Evolutionary conservation across 2,329 filamentous ascomycete species (phyloP).

Genomic region (Rhinocladiella mackenziei): DNA sequence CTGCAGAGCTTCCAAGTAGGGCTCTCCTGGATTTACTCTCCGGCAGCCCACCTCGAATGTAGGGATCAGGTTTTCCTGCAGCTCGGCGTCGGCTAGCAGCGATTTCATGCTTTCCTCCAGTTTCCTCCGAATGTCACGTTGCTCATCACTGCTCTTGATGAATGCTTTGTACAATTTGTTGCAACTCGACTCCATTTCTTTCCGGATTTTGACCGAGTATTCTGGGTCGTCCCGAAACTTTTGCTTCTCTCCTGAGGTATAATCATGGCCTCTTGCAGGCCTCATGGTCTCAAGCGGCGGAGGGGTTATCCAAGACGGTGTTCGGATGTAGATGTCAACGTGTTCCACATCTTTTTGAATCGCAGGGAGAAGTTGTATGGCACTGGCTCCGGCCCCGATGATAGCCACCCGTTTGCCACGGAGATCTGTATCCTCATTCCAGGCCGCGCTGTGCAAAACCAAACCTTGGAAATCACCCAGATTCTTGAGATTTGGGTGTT

Average conservation of each 20-base stretch:
- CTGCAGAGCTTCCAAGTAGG: constrained; percentile 29
- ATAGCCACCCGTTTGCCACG: constrained; percentile 24
- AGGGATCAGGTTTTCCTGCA: constrained; percentile 13
- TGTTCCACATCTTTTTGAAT: constrained; percentile 36
- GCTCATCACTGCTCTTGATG: constrained; percentile 3
- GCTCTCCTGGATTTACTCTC: constrained; percentile 20
- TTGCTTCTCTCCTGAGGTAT: constrained; percentile 11
- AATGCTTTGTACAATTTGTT: constrained; percentile 33
- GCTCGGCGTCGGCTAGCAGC: constrained; percentile 9
- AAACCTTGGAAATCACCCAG: constrained; percentile 34
- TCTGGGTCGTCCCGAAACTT: constrained; percentile 32
- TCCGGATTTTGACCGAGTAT: constrained; percentile 41
- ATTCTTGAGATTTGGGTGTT: constrained; percentile 36
- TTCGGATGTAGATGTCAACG: constrained; percentile 30
- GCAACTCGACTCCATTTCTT: constrained; percentile 43
- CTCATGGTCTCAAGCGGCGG: constrained; percentile 4
- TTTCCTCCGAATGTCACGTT: constrained; percentile 1
- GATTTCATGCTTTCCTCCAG: constrained; percentile 13
- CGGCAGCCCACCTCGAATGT: constrained; percentile 22
- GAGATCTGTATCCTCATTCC: constrained; percentile 31
- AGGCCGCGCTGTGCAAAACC: constrained; percentile 34
- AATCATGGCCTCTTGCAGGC: constrained; percentile 13
- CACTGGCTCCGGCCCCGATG: constrained; percentile 27
- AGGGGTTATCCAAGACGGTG: constrained; percentile 29
- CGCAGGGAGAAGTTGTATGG: constrained; percentile 33